Conservation (phyloP, 2,329 filamentous ascomycete species). For the Fusarium avenaceum region DNA sequence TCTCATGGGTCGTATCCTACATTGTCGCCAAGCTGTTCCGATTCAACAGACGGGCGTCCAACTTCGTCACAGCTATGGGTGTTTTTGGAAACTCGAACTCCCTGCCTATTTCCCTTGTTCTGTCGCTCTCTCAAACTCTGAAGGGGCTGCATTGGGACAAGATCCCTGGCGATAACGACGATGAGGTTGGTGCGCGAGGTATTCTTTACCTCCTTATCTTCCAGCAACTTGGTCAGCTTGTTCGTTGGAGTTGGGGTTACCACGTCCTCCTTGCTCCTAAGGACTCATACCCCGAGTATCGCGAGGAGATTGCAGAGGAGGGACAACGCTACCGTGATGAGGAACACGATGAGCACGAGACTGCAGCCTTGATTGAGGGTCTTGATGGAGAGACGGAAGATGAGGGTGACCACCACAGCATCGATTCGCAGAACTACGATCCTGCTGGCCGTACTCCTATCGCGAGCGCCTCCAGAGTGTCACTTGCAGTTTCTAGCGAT, state of each 20-base stretch:
- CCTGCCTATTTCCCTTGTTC: conserved; percentile 93
- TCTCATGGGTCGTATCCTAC: conserved; percentile 85
- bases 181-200: conserved; percentile 92
- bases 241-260: conserved; percentile 99
- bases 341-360: conserved; percentile 59
- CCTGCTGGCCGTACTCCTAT: conserved; percentile 70
- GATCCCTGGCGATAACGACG: conserved; percentile 91
- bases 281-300: conserved; percentile 76
- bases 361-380: conserved; percentile 58
- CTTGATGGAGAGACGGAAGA: conserved; percentile 57
- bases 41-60: conserved; percentile 86
- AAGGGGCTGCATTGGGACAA: conserved; percentile 94
- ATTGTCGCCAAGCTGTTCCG: conserved; percentile 80
- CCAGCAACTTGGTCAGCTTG: conserved; percentile 94
- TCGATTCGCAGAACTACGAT: conserved; percentile 64
- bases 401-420: conserved; percentile 54
- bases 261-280: conserved; percentile 92
- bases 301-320: conserved; percentile 66
- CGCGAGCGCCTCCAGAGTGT: conserved; percentile 63
- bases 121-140: conserved; percentile 93
- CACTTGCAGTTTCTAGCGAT: conserved; percentile 64
- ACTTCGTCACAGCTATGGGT: conserved; percentile 97
- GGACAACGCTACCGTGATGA: conserved; percentile 70
- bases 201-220: conserved; percentile 97
- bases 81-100: conserved; percentile 99